phyloP scores from a whole-genome alignment of 106 monocot species.

The Hemerocallis citrina region DNA sequence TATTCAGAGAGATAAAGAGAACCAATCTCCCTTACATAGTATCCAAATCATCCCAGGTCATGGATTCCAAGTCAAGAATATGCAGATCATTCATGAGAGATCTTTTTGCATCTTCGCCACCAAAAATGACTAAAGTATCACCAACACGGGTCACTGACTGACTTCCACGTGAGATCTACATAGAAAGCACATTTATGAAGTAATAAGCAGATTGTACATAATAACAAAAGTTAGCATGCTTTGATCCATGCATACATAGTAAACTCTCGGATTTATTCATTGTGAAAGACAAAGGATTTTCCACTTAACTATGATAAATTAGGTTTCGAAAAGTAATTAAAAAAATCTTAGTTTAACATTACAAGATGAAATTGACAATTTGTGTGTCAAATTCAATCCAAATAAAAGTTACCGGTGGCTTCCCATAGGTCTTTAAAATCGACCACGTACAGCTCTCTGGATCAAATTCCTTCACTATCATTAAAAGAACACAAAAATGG shows the following conservation, averaged over 20 bases:
- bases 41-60: conserved; percentile 89
- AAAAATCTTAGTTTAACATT: no score
- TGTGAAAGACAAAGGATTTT: neutral
- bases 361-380: neutral
- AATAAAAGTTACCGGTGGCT: conserved; percentile 51
- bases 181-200: conserved; percentile 1
- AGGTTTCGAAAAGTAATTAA: no score
- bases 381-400: neutral
- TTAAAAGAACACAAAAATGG: conserved; percentile 3
- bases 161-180: conserved; percentile 78
- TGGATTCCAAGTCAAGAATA: conserved; percentile 84
- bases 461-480: conserved; percentile 75
- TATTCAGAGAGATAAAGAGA: no score
- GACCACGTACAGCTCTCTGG: conserved; percentile 58
- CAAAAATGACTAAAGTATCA: conserved; percentile 67
- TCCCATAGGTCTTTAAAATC: conserved; percentile 69
- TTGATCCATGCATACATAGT: neutral
- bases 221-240: neutral
- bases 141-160: conserved; percentile 79
- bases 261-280: neutral
- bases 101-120: conserved; percentile 86
- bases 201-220: neutral
- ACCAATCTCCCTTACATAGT: conserved; percentile 56
- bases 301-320: neutral
- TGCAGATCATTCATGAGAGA: conserved; percentile 74